phyloP scores from a whole-genome alignment of 306 rosid species.

The Quercus cerris region DNA sequence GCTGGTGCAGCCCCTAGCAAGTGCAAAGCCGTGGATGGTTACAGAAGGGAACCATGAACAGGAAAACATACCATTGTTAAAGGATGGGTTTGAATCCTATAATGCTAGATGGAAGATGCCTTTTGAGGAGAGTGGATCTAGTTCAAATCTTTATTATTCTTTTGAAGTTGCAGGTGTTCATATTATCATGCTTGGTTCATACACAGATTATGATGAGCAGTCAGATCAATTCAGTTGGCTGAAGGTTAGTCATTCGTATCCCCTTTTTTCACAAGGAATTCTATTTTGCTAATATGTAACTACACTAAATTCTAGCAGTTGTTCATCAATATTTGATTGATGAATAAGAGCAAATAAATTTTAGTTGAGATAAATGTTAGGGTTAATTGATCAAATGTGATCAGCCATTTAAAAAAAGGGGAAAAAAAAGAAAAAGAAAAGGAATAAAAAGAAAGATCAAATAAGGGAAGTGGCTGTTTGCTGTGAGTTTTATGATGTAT shows the following conservation, averaged over 20 bases:
- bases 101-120: slow-evolving; percentile 97
- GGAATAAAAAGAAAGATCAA: no score
- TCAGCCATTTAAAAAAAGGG: no score
- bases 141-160: slow-evolving; percentile 89
- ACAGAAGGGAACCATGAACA: slow-evolving; percentile 93
- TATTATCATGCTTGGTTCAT: slow-evolving; percentile 87
- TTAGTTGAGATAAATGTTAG: not conserved
- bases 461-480: not conserved
- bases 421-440: no score
- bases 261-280: slow-evolving; percentile 6
- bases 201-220: slow-evolving; percentile 63
- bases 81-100: slow-evolving; percentile 69
- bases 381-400: not conserved
- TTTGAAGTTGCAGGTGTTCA: slow-evolving; percentile 81
- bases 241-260: slow-evolving; percentile 54
- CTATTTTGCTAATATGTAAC: not conserved
- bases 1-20: slow-evolving; percentile 92
- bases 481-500: not conserved
- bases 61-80: slow-evolving; percentile 57
- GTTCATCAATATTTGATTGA: not conserved
- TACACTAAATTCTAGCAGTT: not conserved
- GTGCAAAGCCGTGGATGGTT: slow-evolving; percentile 95
- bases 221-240: slow-evolving; percentile 90
- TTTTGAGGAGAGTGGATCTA: slow-evolving; percentile 77
- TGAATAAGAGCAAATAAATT: not conserved